Percentiles rank a stretch among this genome's conserved stretches.
Conservation (phyloP, 768 basidiomycete species). For the Agrocybe praecox region DNA sequence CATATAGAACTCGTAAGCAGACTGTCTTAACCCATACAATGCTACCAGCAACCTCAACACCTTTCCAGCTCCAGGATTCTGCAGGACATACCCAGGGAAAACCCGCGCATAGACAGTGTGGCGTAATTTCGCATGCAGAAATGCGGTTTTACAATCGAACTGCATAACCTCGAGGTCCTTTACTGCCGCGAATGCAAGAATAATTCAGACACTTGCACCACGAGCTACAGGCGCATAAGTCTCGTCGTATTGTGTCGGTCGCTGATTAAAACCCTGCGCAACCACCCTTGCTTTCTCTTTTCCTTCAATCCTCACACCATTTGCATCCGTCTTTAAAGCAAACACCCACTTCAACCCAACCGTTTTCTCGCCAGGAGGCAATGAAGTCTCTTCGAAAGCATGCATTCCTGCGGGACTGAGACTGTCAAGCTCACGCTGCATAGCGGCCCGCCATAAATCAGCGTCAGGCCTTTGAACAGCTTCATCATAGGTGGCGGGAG, state of each 20-base stretch:
- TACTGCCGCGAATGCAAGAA: slow-evolving; percentile 26
- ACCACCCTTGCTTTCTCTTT: slow-evolving; percentile 30
- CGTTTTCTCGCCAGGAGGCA: slow-evolving; percentile 22
- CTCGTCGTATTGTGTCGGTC: slow-evolving; percentile 32
- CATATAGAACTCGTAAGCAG: slow-evolving; percentile 21
- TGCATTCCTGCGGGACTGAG: slow-evolving; percentile 12
- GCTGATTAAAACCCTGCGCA: slow-evolving; percentile 26
- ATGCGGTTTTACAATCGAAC: slow-evolving; percentile 31
- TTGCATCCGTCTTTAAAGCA: slow-evolving; percentile 35
- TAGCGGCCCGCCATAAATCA: slow-evolving; percentile 22
- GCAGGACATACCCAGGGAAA: slow-evolving; percentile 4
- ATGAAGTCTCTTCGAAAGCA: slow-evolving; percentile 24
- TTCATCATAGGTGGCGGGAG: slow-evolving; percentile 19
- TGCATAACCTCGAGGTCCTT: slow-evolving; percentile 20
- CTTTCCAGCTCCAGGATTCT: slow-evolving; percentile 19
- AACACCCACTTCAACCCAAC: slow-evolving; percentile 38
- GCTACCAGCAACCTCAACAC: slow-evolving; percentile 21
- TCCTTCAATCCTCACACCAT: slow-evolving; percentile 30
- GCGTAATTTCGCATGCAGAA: slow-evolving; percentile 22
- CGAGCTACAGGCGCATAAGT: slow-evolving; percentile 33
- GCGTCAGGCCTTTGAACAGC: slow-evolving; percentile 18
- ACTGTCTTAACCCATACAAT: slow-evolving; percentile 38
- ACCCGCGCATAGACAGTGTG: slow-evolving; percentile 11
- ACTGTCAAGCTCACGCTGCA: slow-evolving; percentile 23
- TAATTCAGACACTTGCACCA: slow-evolving; percentile 18